Evolutionary conservation across 1,284 basidiomycete genomes (phyloP).

Genomic region (Cryptococcus sp.): DNA sequence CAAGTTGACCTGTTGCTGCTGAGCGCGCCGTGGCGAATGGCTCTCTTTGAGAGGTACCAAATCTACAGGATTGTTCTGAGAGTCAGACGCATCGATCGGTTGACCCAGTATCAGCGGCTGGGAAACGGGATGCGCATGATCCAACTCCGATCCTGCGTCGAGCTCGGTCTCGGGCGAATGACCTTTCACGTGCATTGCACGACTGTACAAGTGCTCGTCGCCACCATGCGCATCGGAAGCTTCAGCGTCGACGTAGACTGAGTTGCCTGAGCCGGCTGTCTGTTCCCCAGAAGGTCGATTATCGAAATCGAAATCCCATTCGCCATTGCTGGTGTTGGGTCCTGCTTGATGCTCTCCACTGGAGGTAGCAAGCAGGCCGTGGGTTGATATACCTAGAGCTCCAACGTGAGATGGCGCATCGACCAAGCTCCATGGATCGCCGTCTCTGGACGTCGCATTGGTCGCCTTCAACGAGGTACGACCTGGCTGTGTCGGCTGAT

Average conservation of each 20-base stretch:
- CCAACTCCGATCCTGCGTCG: neutral
- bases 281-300: neutral
- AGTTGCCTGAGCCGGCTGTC: neutral
- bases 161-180: neutral
- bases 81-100: neutral
- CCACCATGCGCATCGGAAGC: neutral
- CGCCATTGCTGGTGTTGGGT: neutral
- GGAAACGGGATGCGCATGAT: neutral
- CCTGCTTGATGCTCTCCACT: too few relatives aligned
- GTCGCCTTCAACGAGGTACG: too few relatives aligned
- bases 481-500: neutral
- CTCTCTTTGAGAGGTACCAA: conserved; percentile 7
- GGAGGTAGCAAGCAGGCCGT: neutral
- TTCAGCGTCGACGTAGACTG: neutral
- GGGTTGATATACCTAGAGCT: neutral
- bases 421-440: conserved; percentile 3
- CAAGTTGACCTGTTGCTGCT: conserved; percentile 16
- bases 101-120: neutral
- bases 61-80: neutral
- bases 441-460: neutral
- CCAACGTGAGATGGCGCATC: conserved; percentile 3
- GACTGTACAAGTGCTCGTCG: neutral
- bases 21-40: conserved; percentile 11
- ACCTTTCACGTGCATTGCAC: neutral
- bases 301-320: neutral